phyloP scores from a whole-genome alignment of 2,329 filamentous ascomycete species.

The Phialocephala subalpina region DNA sequence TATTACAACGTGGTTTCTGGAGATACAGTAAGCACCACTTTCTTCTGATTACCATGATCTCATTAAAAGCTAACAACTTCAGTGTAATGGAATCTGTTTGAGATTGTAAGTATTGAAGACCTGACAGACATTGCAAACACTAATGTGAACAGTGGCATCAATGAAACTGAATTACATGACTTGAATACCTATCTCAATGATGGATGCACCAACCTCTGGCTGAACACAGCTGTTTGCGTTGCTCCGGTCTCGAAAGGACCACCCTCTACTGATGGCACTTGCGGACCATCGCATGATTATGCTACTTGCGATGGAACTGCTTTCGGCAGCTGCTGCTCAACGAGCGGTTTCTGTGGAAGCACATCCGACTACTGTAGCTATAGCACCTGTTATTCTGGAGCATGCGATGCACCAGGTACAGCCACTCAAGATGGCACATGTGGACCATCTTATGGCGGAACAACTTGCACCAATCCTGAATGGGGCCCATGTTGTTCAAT shows the following conservation, averaged over 20 bases:
- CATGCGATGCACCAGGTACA: slow-evolving; percentile 3
- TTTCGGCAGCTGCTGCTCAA: slow-evolving; percentile 25
- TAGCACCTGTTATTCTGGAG: slow-evolving; percentile 9
- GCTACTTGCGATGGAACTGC: slow-evolving; percentile 14
- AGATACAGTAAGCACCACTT: not conserved
- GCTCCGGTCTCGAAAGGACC: not conserved
- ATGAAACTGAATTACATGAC: not conserved
- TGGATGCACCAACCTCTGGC: not conserved
- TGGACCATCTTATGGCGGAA: not conserved
- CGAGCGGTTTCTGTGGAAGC: slow-evolving; percentile 20
- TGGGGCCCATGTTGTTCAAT: slow-evolving; percentile 15
- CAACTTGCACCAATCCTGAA: not conserved
- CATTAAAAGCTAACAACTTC: not conserved
- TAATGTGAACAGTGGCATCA: not conserved
- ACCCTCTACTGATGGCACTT: slow-evolving; percentile 24
- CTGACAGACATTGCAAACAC: not conserved
- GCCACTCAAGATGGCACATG: not conserved
- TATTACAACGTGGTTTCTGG: not conserved
- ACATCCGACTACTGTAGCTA: slow-evolving; percentile 34
- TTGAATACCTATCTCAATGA: not conserved
- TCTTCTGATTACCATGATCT: not conserved
- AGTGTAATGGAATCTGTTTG: not conserved
- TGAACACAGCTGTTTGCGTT: not conserved
- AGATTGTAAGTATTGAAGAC: not conserved
- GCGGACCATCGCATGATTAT: slow-evolving; percentile 19